Base-by-base conservation (phyloP, 805 yeast species). In the Wickerhamomyces xylosicus region DNA sequence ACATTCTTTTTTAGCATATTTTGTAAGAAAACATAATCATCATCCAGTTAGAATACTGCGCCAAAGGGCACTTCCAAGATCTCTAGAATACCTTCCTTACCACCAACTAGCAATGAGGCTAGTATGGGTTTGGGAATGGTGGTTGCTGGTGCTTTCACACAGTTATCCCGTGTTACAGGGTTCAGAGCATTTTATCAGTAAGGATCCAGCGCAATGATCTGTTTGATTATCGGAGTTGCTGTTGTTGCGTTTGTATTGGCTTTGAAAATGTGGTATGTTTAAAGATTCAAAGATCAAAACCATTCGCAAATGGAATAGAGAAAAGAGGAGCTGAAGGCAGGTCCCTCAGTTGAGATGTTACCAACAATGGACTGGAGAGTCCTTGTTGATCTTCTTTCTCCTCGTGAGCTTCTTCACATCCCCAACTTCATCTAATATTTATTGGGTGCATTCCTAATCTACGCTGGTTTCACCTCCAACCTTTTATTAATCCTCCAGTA, bases 401-500 rank as follows among this genome's bases (percentile, higher is more conserved):
- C 29, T 10, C 29, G 29, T 25, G 29, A 25, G 14, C 9, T 25
- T 4, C 14, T 25, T 7, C 9, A 25, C 5, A 25, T 25, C 13
- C 29, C 29, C 4, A 25, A 25, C 29, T 25, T 25, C 29, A 25
- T 25, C 14, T 4, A 8, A 7, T 25, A 25, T 11, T 13, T 25
- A 13, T 9, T 25, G 9, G 9, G 29, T n/a, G 4, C 14, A 4
- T 25, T 25, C 29, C 29, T 25, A 4, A 9, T 25, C n/a, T 25
- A 8, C 14, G 5, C 4, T n/a, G 29, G n/a, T 13, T 25, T 25
- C 14, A 13, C 14, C 14, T 7, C n/a, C 29, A 11, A 4, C 4
- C 14, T 25, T 7, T 7, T n/a, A 10, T 8, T 25, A 5, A 8
- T 13, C 9, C 13, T 25, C 5, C 54, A 60, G 21, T 59, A 57